A percentile compares a stretch with the other conserved stretches of the same genome.
Evolutionary conservation across 2,329 filamentous ascomycete genomes (phyloP).

Genomic region (Penicillium sclerotigenum): DNA sequence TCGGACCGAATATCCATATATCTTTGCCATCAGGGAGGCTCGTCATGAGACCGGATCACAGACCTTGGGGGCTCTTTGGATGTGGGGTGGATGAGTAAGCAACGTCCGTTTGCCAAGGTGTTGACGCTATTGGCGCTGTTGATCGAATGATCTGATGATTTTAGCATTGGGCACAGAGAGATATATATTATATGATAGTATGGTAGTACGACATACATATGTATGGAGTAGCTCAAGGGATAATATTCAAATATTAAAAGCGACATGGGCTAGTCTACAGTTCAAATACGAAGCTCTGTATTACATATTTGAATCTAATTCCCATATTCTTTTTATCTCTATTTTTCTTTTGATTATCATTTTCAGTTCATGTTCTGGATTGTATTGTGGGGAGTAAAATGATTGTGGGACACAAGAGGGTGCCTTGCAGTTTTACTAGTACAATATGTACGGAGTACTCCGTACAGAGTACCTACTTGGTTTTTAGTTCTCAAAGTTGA

Average conservation of each 20-base stretch:
- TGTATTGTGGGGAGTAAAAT: conserved; percentile 5
- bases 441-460: neutral
- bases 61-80: neutral
- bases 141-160: neutral
- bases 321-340: too few species aligned
- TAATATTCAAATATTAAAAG: neutral
- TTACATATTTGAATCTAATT: neutral
- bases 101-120: neutral
- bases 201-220: too few species aligned
- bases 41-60: neutral
- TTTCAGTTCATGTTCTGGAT: neutral
- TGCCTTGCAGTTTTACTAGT: neutral
- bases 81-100: conserved; percentile 3
- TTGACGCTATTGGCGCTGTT: neutral
- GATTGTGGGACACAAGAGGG: conserved; percentile 1
- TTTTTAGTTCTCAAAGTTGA: neutral
- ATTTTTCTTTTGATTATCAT: neutral
- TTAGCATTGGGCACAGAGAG: neutral
- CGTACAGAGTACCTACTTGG: too few species aligned
- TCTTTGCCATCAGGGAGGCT: neutral
- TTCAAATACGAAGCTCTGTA: neutral
- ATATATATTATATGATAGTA: too few species aligned
- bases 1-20: neutral
- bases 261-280: neutral
- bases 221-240: too few species aligned